A percentile compares a stretch with the other conserved stretches of the same genome.
These are phyloP conservation scores for Penicillium verrucosum DNA, from an alignment of 2,329 filamentous ascomycete species.

Conservation along the genomic window DNA sequence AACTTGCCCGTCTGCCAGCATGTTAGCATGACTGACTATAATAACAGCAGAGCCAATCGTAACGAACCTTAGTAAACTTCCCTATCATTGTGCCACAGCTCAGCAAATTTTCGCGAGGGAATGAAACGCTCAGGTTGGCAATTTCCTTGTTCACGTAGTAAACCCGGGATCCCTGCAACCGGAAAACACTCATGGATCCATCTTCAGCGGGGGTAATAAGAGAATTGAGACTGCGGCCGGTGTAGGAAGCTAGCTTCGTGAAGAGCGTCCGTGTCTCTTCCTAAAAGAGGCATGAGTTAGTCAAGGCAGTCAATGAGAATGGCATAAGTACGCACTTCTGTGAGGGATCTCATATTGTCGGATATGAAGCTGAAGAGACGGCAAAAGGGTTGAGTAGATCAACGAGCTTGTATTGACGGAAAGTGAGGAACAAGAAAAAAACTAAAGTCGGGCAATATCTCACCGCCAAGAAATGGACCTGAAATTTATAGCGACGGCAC, in stretches of 20 bases:
- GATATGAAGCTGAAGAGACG: background rate
- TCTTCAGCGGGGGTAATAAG: slow-evolving; percentile 55
- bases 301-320: slow-evolving; percentile 47
- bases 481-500: slow-evolving; percentile 13
- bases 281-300: background rate
- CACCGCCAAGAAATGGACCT: slow-evolving; percentile 5
- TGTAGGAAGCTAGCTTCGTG: slow-evolving; percentile 91
- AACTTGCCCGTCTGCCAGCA: slow-evolving; percentile 62
- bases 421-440: slow-evolving; percentile 10
- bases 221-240: slow-evolving; percentile 48
- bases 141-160: slow-evolving; percentile 90
- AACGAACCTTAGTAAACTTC: too few species aligned
- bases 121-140: slow-evolving; percentile 84
- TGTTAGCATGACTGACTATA: too few species aligned
- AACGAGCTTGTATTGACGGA: slow-evolving; percentile 2
- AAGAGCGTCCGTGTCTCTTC: slow-evolving; percentile 67
- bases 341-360: slow-evolving; percentile 7
- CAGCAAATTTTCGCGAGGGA: slow-evolving; percentile 60
- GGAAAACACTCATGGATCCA: slow-evolving; percentile 64
- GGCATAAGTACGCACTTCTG: slow-evolving; percentile 69
- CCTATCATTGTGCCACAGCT: too few species aligned
- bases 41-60: too few species aligned
- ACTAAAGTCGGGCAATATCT: slow-evolving; percentile 5
- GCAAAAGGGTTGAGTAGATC: background rate
- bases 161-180: slow-evolving; percentile 75